Evolutionary conservation across 139 green algal genomes (phyloP), one percentile per base, ranked within the genome.

Genomic region (Protoeuglena noctilucae): DNA sequence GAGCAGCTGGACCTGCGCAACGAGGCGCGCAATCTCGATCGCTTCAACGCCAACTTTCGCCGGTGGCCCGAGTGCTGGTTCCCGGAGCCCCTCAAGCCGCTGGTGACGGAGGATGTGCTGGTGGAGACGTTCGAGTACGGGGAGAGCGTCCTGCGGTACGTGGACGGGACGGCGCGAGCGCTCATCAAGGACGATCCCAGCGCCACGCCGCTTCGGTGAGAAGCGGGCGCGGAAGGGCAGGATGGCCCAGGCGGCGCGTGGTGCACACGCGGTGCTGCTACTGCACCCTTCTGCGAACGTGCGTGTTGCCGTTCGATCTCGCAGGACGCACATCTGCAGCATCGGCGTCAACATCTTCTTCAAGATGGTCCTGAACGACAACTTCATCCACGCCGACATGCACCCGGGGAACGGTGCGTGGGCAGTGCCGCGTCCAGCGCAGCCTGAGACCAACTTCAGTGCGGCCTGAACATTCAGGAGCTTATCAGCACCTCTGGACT

Each of bases 1-100:
- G 77, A 86, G 67, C 81, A 91, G 78, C 83, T 98, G 1, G 88
- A 98, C 62, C 52, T 98, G 9, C 77, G 69, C 2, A 67, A 75
- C 6, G 91, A 98, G 72, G 91, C 81, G 16, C 62, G 59, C 51
- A 81, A 94, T 58, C 75, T 98, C 41, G 71, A 74, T 45, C 77
- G 77, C 29, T 98, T 98, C 77, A 87, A 86, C 72, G 80, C 87
- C 62, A 96, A 96, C 75, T 98, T 98, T 69, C 70, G 77, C 23
- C 60, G 79, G 16, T 87, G 72, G 76, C 28, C 47, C 5, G 43
- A 67, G 40, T 79, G 93, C 39, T 71, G 52, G 41, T 96, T 98
- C 69, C 90, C 90, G 2, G 67, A 79, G 28, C 90, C 90, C 18
- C 62, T 97, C 18, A 94, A 94, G 65, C 88, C 90, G 0, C 77